A percentile compares a stretch with the other conserved stretches of the same genome.
These are phyloP conservation scores for Penicillium verrucosum DNA, from an alignment of 2,329 filamentous ascomycete genomes.

Conservation along the genomic window DNA sequence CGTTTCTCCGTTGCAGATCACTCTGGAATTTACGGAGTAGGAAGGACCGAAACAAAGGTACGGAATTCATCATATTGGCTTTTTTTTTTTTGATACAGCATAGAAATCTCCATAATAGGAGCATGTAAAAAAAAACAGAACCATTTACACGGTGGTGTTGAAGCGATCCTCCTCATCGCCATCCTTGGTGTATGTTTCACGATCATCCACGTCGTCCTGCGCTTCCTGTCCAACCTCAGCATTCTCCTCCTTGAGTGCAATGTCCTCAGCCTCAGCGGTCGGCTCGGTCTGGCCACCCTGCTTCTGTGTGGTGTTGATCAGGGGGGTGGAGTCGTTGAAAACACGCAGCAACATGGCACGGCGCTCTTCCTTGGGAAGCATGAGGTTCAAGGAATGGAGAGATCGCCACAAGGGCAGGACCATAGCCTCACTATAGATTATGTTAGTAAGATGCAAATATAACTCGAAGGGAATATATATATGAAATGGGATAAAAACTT, in stretches of 20 bases:
- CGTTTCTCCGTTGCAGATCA: constrained; percentile 16
- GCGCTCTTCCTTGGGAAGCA: constrained; percentile 96
- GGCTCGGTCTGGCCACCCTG: constrained; percentile 15
- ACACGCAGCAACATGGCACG: constrained; percentile 86
- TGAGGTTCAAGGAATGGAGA: constrained; percentile 86
- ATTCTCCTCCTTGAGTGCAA: constrained; percentile 41
- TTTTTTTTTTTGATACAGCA: constrained; percentile 24
- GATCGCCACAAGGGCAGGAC: constrained; percentile 93
- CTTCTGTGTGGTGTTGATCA: constrained; percentile 61
- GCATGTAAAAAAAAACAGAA: constrained; percentile 2
- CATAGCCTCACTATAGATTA: constrained; percentile 63
- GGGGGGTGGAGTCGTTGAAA: constrained; percentile 82
- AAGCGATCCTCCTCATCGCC: constrained; percentile 46
- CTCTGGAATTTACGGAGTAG: not conserved
- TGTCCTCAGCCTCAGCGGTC: constrained; percentile 33
- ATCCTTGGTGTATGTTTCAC: constrained; percentile 45
- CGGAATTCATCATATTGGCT: constrained; percentile 14
- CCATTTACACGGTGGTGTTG: constrained; percentile 47
- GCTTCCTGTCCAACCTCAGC: constrained; percentile 38
- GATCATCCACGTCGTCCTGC: constrained; percentile 40
- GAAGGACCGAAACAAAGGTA: not conserved
- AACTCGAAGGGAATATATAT: not conserved
- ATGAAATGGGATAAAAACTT: constrained; percentile 18
- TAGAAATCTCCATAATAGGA: not conserved
- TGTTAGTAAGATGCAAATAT: constrained; percentile 17